phyloP scores from a whole-genome alignment of 78 protist species.

The Paratrimastix pyriformis region DNA sequence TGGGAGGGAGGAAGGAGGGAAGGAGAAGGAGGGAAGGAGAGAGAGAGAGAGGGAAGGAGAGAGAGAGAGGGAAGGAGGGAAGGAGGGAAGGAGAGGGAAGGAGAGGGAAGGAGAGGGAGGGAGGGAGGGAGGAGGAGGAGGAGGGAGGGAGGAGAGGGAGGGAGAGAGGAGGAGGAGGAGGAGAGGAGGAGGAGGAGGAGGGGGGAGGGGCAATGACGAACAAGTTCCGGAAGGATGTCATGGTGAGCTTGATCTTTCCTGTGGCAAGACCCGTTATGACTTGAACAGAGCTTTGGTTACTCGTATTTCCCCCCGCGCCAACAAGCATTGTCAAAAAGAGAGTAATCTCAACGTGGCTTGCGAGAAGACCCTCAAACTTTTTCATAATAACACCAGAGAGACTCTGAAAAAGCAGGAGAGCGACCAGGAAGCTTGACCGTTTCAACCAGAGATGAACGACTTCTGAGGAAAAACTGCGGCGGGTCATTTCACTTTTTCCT shows the following conservation, averaged over 20 bases:
- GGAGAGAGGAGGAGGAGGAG: neutral
- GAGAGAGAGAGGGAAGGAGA: neutral
- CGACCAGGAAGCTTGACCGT: neutral
- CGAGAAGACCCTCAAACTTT: constrained; percentile 8
- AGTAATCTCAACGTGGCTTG: constrained; percentile 18
- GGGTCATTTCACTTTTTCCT: neutral
- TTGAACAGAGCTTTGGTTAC: constrained; percentile 28
- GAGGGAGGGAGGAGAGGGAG: neutral
- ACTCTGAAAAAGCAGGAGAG: constrained; percentile 26
- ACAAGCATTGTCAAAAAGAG: constrained; percentile 45
- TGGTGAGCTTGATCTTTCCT: neutral
- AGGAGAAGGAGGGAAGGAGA: neutral
- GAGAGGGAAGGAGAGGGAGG: neutral
- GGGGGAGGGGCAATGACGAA: neutral
- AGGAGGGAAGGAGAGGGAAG: neutral
- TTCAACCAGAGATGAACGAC: neutral
- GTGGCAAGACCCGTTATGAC: constrained; percentile 18
- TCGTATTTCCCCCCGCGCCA: constrained; percentile 47
- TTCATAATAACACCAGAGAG: constrained; percentile 11
- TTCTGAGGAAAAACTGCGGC: neutral
- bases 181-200: neutral
- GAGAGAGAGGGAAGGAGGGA: neutral
- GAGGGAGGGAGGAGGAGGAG: neutral
- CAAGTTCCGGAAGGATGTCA: neutral
- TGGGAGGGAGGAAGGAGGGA: neutral